Conservation (phyloP, 2,329 filamentous ascomycete genomes). For the Paraphoma chrysanthemicola region DNA sequence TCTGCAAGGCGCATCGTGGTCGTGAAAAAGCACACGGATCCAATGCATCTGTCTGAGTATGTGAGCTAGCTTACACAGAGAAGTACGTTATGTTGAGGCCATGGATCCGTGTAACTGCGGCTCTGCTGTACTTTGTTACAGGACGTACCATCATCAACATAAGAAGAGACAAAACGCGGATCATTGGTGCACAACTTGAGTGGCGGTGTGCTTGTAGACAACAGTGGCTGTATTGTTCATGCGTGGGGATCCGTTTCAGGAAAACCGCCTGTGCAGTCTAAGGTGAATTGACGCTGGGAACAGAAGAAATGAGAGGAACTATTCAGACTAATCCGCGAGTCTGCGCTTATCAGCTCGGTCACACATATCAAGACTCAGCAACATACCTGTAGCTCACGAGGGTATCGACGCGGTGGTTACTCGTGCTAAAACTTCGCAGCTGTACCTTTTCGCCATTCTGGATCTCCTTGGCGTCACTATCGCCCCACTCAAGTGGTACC, state of each 20-base stretch:
- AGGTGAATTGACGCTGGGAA: no score
- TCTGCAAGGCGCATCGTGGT: no score
- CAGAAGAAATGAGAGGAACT: not conserved
- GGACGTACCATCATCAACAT: not conserved
- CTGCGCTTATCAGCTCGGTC: conserved; percentile 18
- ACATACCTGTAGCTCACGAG: conserved; percentile 83
- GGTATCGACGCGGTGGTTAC: conserved; percentile 91
- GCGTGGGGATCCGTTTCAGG: not conserved
- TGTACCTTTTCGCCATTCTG: conserved; percentile 93
- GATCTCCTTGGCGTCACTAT: conserved; percentile 98
- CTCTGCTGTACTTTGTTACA: not conserved
- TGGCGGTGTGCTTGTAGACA: not conserved
- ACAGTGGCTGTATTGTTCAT: not conserved
- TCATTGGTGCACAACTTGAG: not conserved
- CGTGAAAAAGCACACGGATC: not conserved
- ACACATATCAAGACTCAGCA: no score
- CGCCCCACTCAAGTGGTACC: conserved; percentile 97
- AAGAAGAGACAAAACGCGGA: not conserved
- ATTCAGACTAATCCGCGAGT: conserved; percentile 28
- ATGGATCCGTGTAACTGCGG: not conserved
- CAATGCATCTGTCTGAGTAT: not conserved
- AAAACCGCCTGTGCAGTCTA: not conserved
- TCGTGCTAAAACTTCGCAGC: conserved; percentile 93
- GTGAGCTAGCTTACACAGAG: not conserved
- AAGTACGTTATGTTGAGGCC: not conserved